phyloP scores from a whole-genome alignment of 2,329 filamentous ascomycete genomes.

The Annulohypoxylon truncatum region DNA sequence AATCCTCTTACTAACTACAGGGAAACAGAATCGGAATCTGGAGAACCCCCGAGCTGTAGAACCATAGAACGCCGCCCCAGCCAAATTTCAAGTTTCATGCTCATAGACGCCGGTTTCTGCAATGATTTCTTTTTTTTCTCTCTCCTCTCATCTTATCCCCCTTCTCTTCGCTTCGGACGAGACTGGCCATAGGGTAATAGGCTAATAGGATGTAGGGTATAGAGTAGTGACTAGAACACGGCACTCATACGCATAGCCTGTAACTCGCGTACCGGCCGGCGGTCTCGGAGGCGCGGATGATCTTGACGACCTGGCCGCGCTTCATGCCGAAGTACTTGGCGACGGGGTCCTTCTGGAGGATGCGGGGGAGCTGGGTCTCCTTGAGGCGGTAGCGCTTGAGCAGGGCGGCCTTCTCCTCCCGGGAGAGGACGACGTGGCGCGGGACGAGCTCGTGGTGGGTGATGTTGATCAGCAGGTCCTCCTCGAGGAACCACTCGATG shows the following conservation, averaged over 20 bases:
- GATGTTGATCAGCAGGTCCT: slow-evolving; percentile 97
- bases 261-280: slow-evolving; percentile 98
- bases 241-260: slow-evolving; percentile 71
- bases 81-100: slow-evolving; percentile 34
- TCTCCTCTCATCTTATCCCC: neutral
- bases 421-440: slow-evolving; percentile 88
- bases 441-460: slow-evolving; percentile 97
- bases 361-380: slow-evolving; percentile 95
- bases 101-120: slow-evolving; percentile 36
- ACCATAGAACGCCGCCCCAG: slow-evolving; percentile 33
- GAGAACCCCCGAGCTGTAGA: slow-evolving; percentile 14
- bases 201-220: neutral
- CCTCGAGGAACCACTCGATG: slow-evolving; percentile 95
- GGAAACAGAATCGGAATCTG: slow-evolving; percentile 1
- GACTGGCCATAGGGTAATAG: neutral
- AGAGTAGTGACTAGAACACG: neutral
- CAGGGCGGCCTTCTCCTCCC: slow-evolving; percentile 87
- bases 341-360: slow-evolving; percentile 91
- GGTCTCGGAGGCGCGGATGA: slow-evolving; percentile 94
- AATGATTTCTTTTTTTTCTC: slow-evolving; percentile 5
- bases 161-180: neutral
- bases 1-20: slow-evolving; percentile 13
- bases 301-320: slow-evolving; percentile 96
- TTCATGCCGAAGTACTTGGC: slow-evolving; percentile 91
- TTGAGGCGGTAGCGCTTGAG: slow-evolving; percentile 93